Evolutionary conservation across 306 rosid genomes (phyloP).

Genomic region (Glycyrrhiza uralensis): DNA sequence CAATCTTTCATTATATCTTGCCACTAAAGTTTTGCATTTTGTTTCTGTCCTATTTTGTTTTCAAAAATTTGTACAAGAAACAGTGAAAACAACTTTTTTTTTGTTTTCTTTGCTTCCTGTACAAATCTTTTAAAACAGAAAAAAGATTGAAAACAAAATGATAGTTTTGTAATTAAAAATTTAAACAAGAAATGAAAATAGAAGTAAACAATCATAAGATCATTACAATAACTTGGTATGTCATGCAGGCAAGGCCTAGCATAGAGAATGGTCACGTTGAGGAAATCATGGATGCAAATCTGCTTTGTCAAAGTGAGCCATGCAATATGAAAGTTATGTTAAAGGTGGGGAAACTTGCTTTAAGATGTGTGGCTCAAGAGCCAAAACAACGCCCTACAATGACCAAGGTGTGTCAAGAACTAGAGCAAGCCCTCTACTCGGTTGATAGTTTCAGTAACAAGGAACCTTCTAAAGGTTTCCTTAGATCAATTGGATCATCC

Average conservation of each 20-base stretch:
- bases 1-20: background rate
- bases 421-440: constrained; percentile 49
- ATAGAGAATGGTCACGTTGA: constrained; percentile 58
- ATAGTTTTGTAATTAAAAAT: too few relatives aligned
- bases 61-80: too few relatives aligned
- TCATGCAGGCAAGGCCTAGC: constrained; percentile 74
- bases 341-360: constrained; percentile 69
- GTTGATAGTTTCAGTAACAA: constrained; percentile 40
- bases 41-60: background rate
- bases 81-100: too few relatives aligned
- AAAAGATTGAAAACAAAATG: too few relatives aligned
- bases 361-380: constrained; percentile 56
- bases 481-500: constrained; percentile 13
- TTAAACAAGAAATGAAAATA: too few relatives aligned
- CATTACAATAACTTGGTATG: background rate
- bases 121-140: too few relatives aligned
- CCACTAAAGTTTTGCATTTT: background rate
- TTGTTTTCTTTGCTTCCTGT: too few relatives aligned
- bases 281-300: constrained; percentile 71
- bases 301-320: constrained; percentile 45
- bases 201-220: background rate
- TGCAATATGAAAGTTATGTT: constrained; percentile 70
- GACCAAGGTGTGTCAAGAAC: constrained; percentile 61
- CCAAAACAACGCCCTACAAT: constrained; percentile 80
- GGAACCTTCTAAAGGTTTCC: constrained; percentile 19